Base-by-base conservation (phyloP, 352 stramenopile genomes). In the Phytophthora citricola region DNA sequence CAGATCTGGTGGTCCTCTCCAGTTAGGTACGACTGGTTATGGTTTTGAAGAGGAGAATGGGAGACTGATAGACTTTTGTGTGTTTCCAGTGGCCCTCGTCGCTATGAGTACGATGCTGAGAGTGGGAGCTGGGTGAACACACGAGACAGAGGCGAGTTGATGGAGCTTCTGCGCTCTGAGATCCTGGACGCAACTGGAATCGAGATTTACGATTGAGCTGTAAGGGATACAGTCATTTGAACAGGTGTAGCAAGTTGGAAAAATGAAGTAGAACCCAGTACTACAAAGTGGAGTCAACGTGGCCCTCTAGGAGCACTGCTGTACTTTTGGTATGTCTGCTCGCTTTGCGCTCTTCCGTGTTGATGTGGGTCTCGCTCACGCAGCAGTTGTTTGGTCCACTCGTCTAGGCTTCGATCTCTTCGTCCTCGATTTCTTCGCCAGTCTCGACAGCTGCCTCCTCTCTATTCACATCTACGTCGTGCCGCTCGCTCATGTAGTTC, bases 1-100 rank as follows among this genome's bases (percentile, higher is more conserved):
- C 96, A 99, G 75, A 94, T 98, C 57, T 98, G 95, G 95, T 99
- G 95, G 96, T 98, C 94, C 6, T 99, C 95, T 57, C 97, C 97
- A 3, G 83, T 99, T 63, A 98, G 90, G 86, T 93, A 62, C 29
- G 63, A 39, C 3, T 36, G 0, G 26, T 12, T n/a, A 24, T 43
- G 53, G 9, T 17, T 47, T 44, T 39, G 8, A 9, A 50, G n/a
- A 5, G 6, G 8, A 51, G 27, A 17, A 40, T 44, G 6, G 36
- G 45, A 34, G 9, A 55, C 38, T 63, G 22, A 66, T 32, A 14
- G 5, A 36, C 9, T 12, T 41, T 26, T 57, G 11, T 6, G 20
- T 49, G 9, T 0, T 34, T 71, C 41, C 46, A 94, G 91, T 73
- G 91, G 91, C 3, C 92, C 92, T 24, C 93, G 93, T 71, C 86